Base-by-base conservation (phyloP, 768 basidiomycete genomes). In the Mycena kentingensis region DNA sequence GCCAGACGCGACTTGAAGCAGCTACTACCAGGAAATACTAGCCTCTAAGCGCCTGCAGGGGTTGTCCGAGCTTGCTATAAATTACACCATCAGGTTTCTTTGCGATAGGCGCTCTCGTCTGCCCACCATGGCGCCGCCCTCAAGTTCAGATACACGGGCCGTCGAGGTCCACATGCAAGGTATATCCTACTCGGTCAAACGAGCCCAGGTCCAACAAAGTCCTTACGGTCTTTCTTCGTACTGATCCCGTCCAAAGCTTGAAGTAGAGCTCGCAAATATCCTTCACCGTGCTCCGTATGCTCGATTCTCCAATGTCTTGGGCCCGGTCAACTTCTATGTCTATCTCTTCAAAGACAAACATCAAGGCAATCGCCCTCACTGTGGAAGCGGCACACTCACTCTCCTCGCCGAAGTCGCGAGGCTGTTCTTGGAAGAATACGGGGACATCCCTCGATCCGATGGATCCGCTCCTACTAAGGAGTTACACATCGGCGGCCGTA, bases 1-100 rank as follows among this genome's bases (percentile, higher is more conserved):
- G 73, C 73, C 49, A 78, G 75, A 34, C 76, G 88, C 57, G 88
- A 91, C 63, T 70, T 88, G 25, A 80, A 74, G 45, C 77, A 77
- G 54, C 73, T 87, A 52, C 71, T 90, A 45, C 82, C 82, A n/a
- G n/a, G n/a, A n/a, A n/a, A n/a, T n/a, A n/a, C n/a, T n/a, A n/a
- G n/a, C n/a, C n/a, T n/a, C n/a, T n/a, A n/a, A n/a, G n/a, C n/a
- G n/a, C n/a, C n/a, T n/a, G n/a, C n/a, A n/a, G n/a, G n/a, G n/a
- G n/a, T n/a, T n/a, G n/a, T n/a, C n/a, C n/a, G n/a, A n/a, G n/a
- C n/a, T n/a, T n/a, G n/a, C n/a, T n/a, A n/a, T n/a, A n/a, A n/a
- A n/a, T n/a, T n/a, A n/a, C n/a, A n/a, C n/a, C n/a, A n/a, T n/a
- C n/a, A n/a, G n/a, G n/a, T n/a, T n/a, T n/a, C n/a, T n/a, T n/a